Evolutionary conservation across 768 basidiomycete species (phyloP).

Genomic region (Leccinum variicolor): DNA sequence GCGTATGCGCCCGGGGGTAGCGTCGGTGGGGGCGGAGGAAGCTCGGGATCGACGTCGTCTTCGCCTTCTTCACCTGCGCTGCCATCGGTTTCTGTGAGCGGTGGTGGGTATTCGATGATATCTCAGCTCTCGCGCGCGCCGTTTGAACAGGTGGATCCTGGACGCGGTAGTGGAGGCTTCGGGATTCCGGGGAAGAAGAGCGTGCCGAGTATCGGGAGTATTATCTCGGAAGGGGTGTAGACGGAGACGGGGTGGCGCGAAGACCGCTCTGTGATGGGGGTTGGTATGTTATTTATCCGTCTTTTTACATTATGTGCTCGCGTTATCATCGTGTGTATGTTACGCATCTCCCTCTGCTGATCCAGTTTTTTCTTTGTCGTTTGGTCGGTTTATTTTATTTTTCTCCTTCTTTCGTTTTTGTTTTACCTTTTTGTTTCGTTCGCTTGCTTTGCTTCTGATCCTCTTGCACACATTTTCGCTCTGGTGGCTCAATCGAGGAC

Average conservation of each 20-base stretch:
- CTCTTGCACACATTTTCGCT: background rate
- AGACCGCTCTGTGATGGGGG: background rate
- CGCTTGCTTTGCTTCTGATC: background rate
- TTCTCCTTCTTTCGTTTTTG: background rate
- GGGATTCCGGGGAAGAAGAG: conserved; percentile 51
- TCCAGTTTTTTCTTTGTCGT: background rate
- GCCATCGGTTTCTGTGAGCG: conserved; percentile 11
- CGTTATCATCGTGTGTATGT: background rate
- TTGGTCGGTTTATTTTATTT: background rate
- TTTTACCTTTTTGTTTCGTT: background rate
- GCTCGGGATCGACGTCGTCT: conserved; percentile 18
- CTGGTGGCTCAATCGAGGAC: background rate
- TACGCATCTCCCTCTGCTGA: background rate
- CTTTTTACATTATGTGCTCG: background rate
- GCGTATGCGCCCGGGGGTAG: conserved; percentile 9
- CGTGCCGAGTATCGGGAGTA: conserved; percentile 66
- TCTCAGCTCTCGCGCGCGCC: conserved; percentile 29
- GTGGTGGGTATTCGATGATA: conserved; percentile 27
- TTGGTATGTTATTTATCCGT: background rate
- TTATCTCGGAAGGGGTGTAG: conserved; percentile 50
- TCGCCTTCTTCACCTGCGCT: conserved; percentile 30
- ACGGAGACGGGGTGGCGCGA: background rate
- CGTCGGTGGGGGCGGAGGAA: conserved; percentile 3
- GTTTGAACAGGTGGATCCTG: conserved; percentile 28
- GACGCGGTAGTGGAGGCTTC: conserved; percentile 8